Evolutionary conservation across 2,329 filamentous ascomycete species (phyloP).

Genomic region (Colletotrichum lindemuthianum): DNA sequence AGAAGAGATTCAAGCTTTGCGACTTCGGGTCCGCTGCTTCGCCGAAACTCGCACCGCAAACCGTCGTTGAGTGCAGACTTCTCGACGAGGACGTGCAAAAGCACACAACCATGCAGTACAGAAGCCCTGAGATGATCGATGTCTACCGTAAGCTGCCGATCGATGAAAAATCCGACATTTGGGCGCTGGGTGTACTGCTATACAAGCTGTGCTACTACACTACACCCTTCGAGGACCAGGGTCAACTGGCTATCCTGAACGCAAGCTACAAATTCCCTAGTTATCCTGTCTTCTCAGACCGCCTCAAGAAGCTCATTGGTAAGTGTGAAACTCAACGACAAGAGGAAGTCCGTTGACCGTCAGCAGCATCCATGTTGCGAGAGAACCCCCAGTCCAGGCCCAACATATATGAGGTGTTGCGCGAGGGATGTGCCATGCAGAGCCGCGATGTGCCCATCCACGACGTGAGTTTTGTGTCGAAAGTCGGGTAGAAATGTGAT

Average conservation of each 20-base stretch:
- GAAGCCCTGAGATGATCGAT: conserved; percentile 98
- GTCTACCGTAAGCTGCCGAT: conserved; percentile 97
- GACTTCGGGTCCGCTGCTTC: conserved; percentile 95
- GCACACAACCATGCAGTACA: conserved; percentile 96
- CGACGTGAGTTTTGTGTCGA: conserved; percentile 70
- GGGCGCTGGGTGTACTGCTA: conserved; percentile 92
- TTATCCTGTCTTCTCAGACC: conserved; percentile 89
- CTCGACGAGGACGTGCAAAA: conserved; percentile 98
- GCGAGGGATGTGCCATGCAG: conserved; percentile 89
- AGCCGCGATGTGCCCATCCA: conserved; percentile 86
- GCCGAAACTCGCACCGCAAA: conserved; percentile 85
- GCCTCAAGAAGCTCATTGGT: conserved; percentile 91
- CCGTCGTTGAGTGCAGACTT: conserved; percentile 86
- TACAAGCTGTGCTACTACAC: conserved; percentile 99
- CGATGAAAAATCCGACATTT: conserved; percentile 98
- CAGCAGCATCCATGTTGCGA: conserved; percentile 84
- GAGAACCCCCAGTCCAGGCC: conserved; percentile 83
- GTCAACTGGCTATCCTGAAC: conserved; percentile 96
- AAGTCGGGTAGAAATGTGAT: conserved; percentile 35
- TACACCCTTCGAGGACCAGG: conserved; percentile 97
- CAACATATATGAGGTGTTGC: conserved; percentile 93
- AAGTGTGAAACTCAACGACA: conserved; percentile 26
- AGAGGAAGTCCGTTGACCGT: conserved; percentile 36
- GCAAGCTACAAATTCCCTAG: conserved; percentile 92
- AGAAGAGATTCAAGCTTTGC: conserved; percentile 90